Base-by-base conservation (phyloP, 1,139 yeast species). In the Casaregolazyma lundiana region DNA sequence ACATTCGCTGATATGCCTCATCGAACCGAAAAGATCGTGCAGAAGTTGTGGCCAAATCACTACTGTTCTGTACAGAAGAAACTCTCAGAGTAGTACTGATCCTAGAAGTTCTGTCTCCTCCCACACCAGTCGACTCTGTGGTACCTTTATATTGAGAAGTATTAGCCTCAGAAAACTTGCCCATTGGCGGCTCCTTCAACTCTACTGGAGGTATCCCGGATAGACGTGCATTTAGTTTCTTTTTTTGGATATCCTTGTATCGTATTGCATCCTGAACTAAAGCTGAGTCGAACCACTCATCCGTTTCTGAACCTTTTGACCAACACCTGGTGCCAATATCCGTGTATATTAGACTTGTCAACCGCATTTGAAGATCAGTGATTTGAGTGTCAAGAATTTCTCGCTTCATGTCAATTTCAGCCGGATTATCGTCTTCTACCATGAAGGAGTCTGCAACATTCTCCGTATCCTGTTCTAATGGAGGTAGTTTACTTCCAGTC, bases 271-370 rank as follows among this genome's bases (percentile, higher is more conserved):
- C 50, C 7, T 42, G 35, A 2, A 61, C 63, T 18, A 62, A 43
- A 1, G 59, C 54, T 6, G 58, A 48, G 9, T 51, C 48, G 35
- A 62, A 41, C 65, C 65, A 62, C 30, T 55, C 53, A 47, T 62
- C 66, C 2, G 66, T 62, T 41, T 62, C 66, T n/a, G 63, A 59
- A 1, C 64, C 65, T 16, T 59, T 54, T 18, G 41, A 53, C 62
- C 63, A 62, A 8, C 60, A 57, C 17, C 55, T 53, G 24, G 51
- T 39, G 4, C 65, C 65, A 45, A 62, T 47, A 46, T 62, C 66
- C 1, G 63, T 56, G 42, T 55, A 60, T 20, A 62, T 55, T 43
- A 62, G 49, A 35, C 65, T 60, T 1, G 57, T 58, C 22, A 62
- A 47, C 18, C 53, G 50, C 63, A 61, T 62, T 44, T 60, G 65